These are phyloP conservation scores for Globisporangium alternatum DNA, from an alignment of 352 stramenopile genomes.

Conservation along the genomic window DNA sequence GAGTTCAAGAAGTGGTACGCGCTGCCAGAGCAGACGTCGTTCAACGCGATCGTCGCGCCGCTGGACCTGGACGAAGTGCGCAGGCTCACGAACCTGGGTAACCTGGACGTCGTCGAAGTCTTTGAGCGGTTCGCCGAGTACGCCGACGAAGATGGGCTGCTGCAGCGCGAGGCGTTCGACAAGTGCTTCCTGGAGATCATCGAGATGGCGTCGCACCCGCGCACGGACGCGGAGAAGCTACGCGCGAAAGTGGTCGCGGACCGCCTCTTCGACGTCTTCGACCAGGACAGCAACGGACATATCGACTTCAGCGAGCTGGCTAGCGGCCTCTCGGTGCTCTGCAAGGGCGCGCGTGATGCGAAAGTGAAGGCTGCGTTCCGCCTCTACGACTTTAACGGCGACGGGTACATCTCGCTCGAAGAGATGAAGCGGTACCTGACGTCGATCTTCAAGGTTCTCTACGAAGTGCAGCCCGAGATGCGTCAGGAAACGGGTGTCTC, in stretches of 20 bases:
- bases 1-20: slow-evolving; percentile 88
- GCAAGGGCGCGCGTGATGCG: slow-evolving; percentile 73
- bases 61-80: slow-evolving; percentile 82
- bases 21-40: slow-evolving; percentile 58
- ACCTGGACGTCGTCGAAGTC: slow-evolving; percentile 80
- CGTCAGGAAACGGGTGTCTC: slow-evolving; percentile 58
- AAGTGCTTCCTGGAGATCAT: slow-evolving; percentile 73
- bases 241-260: slow-evolving; percentile 68
- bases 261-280: slow-evolving; percentile 80
- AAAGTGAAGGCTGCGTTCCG: slow-evolving; percentile 83
- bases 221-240: slow-evolving; percentile 60
- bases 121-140: slow-evolving; percentile 84
- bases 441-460: slow-evolving; percentile 87
- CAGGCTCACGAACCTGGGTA: slow-evolving; percentile 78
- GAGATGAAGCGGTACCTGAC: slow-evolving; percentile 88
- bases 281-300: slow-evolving; percentile 67
- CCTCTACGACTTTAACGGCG: slow-evolving; percentile 85
- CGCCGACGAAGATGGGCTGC: slow-evolving; percentile 51
- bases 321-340: slow-evolving; percentile 81
- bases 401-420: slow-evolving; percentile 81
- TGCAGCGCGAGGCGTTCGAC: slow-evolving; percentile 69
- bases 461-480: slow-evolving; percentile 79
- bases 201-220: slow-evolving; percentile 56
- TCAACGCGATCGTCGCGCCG: slow-evolving; percentile 70
- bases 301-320: slow-evolving; percentile 88